phyloP scores from a whole-genome alignment of 768 basidiomycete genomes.

The Boletus huronensis region DNA sequence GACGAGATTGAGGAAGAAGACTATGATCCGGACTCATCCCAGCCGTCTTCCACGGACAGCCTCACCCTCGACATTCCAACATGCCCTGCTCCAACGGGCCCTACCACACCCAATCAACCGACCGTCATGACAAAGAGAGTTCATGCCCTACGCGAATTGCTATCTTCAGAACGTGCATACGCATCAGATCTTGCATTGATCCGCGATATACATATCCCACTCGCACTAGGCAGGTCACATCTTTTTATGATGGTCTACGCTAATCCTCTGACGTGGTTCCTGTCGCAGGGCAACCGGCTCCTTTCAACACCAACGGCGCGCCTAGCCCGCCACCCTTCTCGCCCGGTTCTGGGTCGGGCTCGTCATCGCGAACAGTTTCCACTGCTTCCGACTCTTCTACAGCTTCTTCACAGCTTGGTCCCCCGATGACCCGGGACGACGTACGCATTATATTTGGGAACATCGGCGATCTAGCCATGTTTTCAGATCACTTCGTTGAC shows the following conservation, averaged over 20 bases:
- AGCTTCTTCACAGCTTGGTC: slow-evolving; percentile 44
- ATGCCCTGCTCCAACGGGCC: slow-evolving; percentile 1
- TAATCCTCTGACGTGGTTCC: slow-evolving; percentile 9
- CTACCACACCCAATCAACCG: slow-evolving; percentile 30
- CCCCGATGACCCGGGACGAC: slow-evolving; percentile 73
- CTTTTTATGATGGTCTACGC: not conserved
- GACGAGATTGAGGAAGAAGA: slow-evolving; percentile 29
- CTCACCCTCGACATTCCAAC: slow-evolving; percentile 19
- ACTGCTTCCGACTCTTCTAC: slow-evolving; percentile 49
- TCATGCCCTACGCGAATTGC: slow-evolving; percentile 73
- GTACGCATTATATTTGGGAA: slow-evolving; percentile 73
- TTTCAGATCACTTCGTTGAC: slow-evolving; percentile 65
- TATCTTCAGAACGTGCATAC: slow-evolving; percentile 78
- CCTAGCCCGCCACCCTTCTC: slow-evolving; percentile 27
- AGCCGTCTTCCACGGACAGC: slow-evolving; percentile 25
- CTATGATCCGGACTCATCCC: slow-evolving; percentile 24
- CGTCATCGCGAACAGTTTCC: slow-evolving; percentile 39
- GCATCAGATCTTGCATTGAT: slow-evolving; percentile 80
- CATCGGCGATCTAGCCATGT: slow-evolving; percentile 67
- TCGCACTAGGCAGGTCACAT: slow-evolving; percentile 61
- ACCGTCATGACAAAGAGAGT: slow-evolving; percentile 59
- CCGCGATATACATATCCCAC: slow-evolving; percentile 71
- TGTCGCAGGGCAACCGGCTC: slow-evolving; percentile 38
- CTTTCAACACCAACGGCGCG: slow-evolving; percentile 32
- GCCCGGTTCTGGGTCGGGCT: slow-evolving; percentile 35